A percentile compares a stretch with the other conserved stretches of the same genome.
Conservation (phyloP, 2,329 filamentous ascomycete species). For the Leptosphaerulina australis region DNA sequence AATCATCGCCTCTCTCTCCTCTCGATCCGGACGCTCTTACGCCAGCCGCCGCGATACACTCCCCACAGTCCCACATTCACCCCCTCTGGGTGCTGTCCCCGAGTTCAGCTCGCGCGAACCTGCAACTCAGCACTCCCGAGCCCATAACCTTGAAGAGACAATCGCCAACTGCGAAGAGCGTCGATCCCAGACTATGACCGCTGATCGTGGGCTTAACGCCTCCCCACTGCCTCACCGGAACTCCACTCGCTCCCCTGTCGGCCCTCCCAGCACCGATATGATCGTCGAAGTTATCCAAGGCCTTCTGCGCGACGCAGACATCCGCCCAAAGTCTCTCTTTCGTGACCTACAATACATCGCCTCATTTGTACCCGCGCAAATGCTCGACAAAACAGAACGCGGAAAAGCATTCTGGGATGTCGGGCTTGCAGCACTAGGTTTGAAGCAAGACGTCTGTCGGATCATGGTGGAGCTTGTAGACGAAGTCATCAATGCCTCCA, state of each 20-base stretch:
- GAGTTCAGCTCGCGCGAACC: conserved; percentile 54
- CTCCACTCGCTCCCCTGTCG: conserved; percentile 46
- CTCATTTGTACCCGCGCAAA: conserved; percentile 63
- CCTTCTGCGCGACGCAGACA: conserved; percentile 53
- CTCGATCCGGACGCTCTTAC: conserved; percentile 57
- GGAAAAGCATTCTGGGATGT: conserved; percentile 89
- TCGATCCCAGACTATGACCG: conserved; percentile 62
- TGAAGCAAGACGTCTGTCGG: conserved; percentile 86
- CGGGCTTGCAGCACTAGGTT: conserved; percentile 81
- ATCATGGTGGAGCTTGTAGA: conserved; percentile 81
- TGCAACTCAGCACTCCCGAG: conserved; percentile 50
- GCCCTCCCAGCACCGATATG: conserved; percentile 51
- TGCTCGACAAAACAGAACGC: conserved; percentile 63
- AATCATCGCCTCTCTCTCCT: conserved; percentile 74
- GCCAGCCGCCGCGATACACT: conserved; percentile 49
- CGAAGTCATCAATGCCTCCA: conserved; percentile 67
- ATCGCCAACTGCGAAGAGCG: conserved; percentile 74
- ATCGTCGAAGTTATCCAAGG: conserved; percentile 52
- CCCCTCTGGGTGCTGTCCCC: conserved; percentile 52
- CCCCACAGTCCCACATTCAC: conserved; percentile 52
- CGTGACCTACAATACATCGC: conserved; percentile 62
- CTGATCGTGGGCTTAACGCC: conserved; percentile 41
- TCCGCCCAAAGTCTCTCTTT: conserved; percentile 56
- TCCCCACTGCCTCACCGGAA: conserved; percentile 47
- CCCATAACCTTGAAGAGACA: conserved; percentile 65